phyloP scores from a whole-genome alignment of 371 early-diverging fungal genomes.

The Saksenaea vasiformis region DNA sequence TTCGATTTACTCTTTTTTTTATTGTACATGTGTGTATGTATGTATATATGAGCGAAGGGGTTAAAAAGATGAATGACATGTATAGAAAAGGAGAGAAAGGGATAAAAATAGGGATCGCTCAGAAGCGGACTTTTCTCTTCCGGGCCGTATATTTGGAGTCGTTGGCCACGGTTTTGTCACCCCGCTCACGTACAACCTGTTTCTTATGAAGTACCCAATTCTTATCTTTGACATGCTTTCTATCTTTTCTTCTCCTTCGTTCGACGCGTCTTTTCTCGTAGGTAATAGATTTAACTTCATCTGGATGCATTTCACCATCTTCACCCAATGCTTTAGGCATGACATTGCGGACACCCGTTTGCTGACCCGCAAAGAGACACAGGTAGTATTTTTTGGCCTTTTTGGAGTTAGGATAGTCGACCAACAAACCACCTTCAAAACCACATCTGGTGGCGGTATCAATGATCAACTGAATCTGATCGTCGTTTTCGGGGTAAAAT shows the following conservation, averaged over 20 bases:
- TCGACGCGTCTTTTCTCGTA: slow-evolving; percentile 41
- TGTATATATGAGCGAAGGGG: slow-evolving; percentile 1
- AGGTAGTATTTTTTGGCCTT: slow-evolving; percentile 97
- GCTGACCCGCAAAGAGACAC: slow-evolving; percentile 92
- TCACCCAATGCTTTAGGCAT: slow-evolving; percentile 82
- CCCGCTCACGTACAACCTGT: slow-evolving; percentile 79
- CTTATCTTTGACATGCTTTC: slow-evolving; percentile 79
- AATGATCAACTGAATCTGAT: slow-evolving; percentile 94
- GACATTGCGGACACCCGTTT: slow-evolving; percentile 56
- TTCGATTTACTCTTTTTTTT: background rate
- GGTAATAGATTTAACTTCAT: slow-evolving; percentile 38
- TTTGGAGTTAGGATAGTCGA: slow-evolving; percentile 97
- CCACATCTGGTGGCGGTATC: slow-evolving; percentile 88
- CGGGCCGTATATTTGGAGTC: slow-evolving; percentile 98
- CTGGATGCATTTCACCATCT: slow-evolving; percentile 67
- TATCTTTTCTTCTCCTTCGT: slow-evolving; percentile 45
- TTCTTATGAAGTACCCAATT: slow-evolving; percentile 95
- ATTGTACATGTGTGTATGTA: background rate
- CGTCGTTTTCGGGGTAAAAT: slow-evolving; percentile 97
- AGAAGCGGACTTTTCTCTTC: slow-evolving; percentile 87
- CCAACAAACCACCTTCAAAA: slow-evolving; percentile 95
- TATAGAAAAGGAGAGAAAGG: background rate
- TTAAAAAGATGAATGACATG: slow-evolving; percentile 5
- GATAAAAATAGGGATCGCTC: slow-evolving; percentile 20
- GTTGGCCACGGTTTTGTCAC: slow-evolving; percentile 79